Percentiles rank a stretch among this genome's conserved stretches.
Evolutionary conservation across 257 asterid species (phyloP).

Genomic region (Nemophila menziesii): DNA sequence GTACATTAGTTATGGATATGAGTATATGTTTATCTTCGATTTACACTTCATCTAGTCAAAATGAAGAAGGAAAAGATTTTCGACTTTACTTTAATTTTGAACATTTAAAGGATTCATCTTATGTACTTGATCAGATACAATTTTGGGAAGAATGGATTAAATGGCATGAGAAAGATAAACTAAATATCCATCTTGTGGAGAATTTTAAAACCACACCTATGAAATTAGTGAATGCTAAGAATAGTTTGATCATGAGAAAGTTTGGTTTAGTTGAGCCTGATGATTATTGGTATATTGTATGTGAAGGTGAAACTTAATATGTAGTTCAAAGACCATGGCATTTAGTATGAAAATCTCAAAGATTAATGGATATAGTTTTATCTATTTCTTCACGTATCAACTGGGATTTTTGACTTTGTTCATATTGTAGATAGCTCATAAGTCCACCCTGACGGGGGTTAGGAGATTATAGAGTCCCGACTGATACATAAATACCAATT

Average conservation of each 20-base stretch:
- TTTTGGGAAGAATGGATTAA: conserved; percentile 60
- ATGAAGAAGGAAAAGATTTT: conserved; percentile 84
- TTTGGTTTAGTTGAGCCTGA: conserved; percentile 67
- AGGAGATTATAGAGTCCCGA: too few species aligned
- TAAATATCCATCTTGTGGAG: conserved; percentile 62
- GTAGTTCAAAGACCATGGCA: conserved; percentile 67
- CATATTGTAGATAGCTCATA: too few species aligned
- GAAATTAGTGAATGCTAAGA: conserved; percentile 42
- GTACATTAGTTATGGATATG: conserved; percentile 77
- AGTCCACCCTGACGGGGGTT: too few species aligned
- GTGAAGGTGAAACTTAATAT: conserved; percentile 61
- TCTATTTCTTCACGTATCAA: conserved; percentile 48
- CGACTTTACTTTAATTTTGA: conserved; percentile 74
- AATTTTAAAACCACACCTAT: conserved; percentile 49
- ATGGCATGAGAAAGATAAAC: conserved; percentile 42
- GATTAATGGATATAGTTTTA: conserved; percentile 50
- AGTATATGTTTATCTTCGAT: conserved; percentile 57
- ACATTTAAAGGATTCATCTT: conserved; percentile 57
- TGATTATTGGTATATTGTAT: conserved; percentile 67
- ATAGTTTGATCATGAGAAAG: conserved; percentile 56
- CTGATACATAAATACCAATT: too few species aligned
- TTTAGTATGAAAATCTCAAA: conserved; percentile 49
- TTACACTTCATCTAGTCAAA: conserved; percentile 49
- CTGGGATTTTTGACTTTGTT: conserved; percentile 70
- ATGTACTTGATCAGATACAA: conserved; percentile 51